Base-by-base conservation (phyloP, 192 early-diverging fungal genomes). In the Funneliformis mosseae region DNA sequence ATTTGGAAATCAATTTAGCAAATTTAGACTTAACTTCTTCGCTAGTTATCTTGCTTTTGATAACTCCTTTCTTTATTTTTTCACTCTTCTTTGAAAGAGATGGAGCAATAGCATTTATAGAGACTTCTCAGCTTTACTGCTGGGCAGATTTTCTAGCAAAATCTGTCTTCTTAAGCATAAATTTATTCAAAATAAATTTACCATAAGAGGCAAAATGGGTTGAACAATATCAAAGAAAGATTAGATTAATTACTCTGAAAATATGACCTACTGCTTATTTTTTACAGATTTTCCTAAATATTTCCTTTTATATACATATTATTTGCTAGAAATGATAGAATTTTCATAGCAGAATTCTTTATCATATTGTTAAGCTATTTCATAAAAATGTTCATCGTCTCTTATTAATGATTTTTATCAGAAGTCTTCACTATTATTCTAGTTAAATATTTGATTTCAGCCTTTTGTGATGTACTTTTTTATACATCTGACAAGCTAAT, bases 391-490 rank as follows among this genome's bases (percentile, higher is more conserved):
- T n/a, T n/a, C n/a, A n/a, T n/a, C n/a, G n/a, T n/a, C n/a, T n/a
- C n/a, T n/a, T n/a, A 85, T 4, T 91, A 90, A 82, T 92, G 93
- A 50, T 92, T 90, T 81, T 99, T 97, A 41, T 99, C 96, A 21
- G 95, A 83, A 0, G 91, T 85, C 69, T 93, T 91, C 27, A 95
- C 87, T 23, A 96, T 83, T 77, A 92, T 87, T 41, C 98, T 96
- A 11, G 90, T 87, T 1, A 95, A 85, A 27, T 86, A 80, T 74
- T 98, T 98, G 38, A 95, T 84, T 67, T 98, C 97, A 7, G 86
- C 67, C 78, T 97, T 98, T 7, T 86, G 84, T 0, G 97, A 96
- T 7, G 85, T 83, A 69, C 3, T 83, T 88, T 42, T 94, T 91
- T 63, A 99, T 83, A 21, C 93, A 93, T 25, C 95, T 92, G 5